Conservation (phyloP, 2,329 filamentous ascomycete genomes). For the Fulvia fulva region DNA sequence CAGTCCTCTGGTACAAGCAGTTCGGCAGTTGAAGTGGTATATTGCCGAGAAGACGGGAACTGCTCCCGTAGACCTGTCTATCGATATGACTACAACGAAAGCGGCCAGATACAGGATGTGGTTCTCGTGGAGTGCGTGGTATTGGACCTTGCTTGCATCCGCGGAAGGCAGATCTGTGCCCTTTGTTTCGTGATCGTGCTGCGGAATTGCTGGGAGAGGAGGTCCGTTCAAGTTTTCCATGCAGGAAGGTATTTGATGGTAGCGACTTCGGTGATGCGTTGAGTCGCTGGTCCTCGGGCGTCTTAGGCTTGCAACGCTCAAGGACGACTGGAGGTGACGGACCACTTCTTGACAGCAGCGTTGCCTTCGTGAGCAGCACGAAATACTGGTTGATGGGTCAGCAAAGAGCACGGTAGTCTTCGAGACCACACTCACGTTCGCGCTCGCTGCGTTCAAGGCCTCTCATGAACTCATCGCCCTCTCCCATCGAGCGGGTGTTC, state of each 20-base stretch:
- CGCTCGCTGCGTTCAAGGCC: slow-evolving; percentile 90
- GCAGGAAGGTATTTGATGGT: no score
- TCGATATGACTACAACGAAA: no score
- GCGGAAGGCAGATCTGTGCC: no score
- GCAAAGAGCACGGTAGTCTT: slow-evolving; percentile 24
- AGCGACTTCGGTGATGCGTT: background rate
- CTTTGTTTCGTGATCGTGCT: no score
- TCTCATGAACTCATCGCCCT: slow-evolving; percentile 71
- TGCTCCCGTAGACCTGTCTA: background rate
- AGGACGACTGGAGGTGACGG: slow-evolving; percentile 25
- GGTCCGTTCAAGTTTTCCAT: no score
- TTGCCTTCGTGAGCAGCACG: slow-evolving; percentile 47
- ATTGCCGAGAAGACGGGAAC: background rate
- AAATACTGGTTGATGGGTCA: slow-evolving; percentile 35
- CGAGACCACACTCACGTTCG: slow-evolving; percentile 41
- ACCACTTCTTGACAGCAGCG: slow-evolving; percentile 44
- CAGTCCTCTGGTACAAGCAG: background rate
- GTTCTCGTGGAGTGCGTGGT: no score
- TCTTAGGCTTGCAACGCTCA: background rate
- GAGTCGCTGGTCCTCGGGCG: background rate
- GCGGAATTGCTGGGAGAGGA: no score
- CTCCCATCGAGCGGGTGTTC: slow-evolving; percentile 58
- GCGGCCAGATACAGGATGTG: no score
- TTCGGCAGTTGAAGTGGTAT: background rate
- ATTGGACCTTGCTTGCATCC: no score